Percentiles rank a stretch among this genome's conserved stretches.
Evolutionary conservation across 768 basidiomycete species (phyloP).

Genomic region (Termitomyces eurrhizus): DNA sequence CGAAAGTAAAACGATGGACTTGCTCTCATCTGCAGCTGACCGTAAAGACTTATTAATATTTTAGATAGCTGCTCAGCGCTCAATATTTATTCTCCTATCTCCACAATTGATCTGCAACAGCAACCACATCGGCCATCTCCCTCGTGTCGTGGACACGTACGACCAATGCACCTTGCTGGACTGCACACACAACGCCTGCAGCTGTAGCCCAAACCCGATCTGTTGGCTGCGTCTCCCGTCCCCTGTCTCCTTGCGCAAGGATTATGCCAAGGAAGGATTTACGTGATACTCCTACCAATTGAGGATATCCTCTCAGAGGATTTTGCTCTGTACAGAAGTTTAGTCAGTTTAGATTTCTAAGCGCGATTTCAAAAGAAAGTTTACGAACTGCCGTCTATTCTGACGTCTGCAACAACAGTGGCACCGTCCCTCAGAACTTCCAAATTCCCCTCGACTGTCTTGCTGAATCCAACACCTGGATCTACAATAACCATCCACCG

Average conservation of each 20-base stretch:
- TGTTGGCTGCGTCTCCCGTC: constrained; percentile 52
- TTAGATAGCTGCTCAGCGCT: not conserved
- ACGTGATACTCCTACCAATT: constrained; percentile 73
- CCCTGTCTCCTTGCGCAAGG: constrained; percentile 46
- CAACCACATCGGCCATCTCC: constrained; percentile 71
- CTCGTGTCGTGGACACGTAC: constrained; percentile 81
- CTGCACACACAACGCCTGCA: constrained; percentile 66
- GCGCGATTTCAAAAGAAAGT: not conserved
- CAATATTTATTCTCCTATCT: not conserved
- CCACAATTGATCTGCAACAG: constrained; percentile 63
- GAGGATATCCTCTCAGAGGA: constrained; percentile 53
- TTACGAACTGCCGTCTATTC: constrained; percentile 26
- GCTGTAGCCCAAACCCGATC: constrained; percentile 81
- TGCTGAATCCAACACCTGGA: constrained; percentile 95
- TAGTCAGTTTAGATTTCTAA: not conserved
- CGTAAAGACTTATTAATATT: no score
- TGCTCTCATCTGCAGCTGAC: no score
- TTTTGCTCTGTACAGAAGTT: constrained; percentile 30
- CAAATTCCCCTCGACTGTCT: constrained; percentile 71
- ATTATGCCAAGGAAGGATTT: constrained; percentile 82
- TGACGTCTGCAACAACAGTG: constrained; percentile 39
- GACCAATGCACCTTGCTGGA: constrained; percentile 68
- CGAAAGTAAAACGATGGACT: no score
- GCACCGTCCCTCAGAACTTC: constrained; percentile 54
- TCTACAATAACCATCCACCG: constrained; percentile 89